phyloP scores from a whole-genome alignment of 768 basidiomycete genomes.

The Lactarius psammicola region DNA sequence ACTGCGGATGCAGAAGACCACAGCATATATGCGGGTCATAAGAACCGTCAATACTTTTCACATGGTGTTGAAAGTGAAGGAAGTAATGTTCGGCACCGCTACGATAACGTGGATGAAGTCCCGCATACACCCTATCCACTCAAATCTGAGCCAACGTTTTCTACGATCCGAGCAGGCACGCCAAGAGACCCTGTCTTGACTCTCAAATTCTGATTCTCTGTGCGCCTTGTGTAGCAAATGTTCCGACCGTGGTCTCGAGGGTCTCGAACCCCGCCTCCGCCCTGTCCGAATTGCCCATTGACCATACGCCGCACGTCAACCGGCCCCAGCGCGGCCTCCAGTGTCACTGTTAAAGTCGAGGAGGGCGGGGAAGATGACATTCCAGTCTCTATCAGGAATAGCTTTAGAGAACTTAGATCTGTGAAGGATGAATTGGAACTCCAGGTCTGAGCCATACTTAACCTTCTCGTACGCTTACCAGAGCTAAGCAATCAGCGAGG shows the following conservation, averaged over 20 bases:
- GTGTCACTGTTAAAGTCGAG: constrained; percentile 8
- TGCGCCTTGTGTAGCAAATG: not conserved
- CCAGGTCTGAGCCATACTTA: constrained; percentile 12
- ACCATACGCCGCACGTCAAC: not conserved
- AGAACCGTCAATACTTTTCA: constrained; percentile 5
- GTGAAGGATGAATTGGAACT: constrained; percentile 25
- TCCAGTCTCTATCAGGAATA: constrained; percentile 20
- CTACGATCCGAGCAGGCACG: constrained; percentile 6
- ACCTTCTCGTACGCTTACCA: not conserved
- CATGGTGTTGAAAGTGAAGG: constrained; percentile 13
- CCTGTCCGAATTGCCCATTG: not conserved
- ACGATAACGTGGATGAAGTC: not conserved
- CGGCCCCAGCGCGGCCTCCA: not conserved
- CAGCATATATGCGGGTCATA: constrained; percentile 22
- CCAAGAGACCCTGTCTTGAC: not conserved
- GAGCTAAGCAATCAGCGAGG: constrained; percentile 16
- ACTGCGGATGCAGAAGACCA: not conserved
- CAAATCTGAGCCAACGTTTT: constrained; percentile 3
- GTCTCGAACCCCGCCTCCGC: not conserved
- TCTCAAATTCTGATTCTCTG: constrained; percentile 2
- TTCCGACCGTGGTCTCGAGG: not conserved
- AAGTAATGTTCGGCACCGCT: not conserved
- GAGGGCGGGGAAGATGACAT: constrained; percentile 18
- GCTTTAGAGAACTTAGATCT: constrained; percentile 24
- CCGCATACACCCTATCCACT: not conserved